A percentile compares a stretch with the other conserved stretches of the same genome.
These are phyloP conservation scores for Neophaeococcomyces aloes DNA, from an alignment of 2,329 filamentous ascomycete genomes.

Conservation along the genomic window DNA sequence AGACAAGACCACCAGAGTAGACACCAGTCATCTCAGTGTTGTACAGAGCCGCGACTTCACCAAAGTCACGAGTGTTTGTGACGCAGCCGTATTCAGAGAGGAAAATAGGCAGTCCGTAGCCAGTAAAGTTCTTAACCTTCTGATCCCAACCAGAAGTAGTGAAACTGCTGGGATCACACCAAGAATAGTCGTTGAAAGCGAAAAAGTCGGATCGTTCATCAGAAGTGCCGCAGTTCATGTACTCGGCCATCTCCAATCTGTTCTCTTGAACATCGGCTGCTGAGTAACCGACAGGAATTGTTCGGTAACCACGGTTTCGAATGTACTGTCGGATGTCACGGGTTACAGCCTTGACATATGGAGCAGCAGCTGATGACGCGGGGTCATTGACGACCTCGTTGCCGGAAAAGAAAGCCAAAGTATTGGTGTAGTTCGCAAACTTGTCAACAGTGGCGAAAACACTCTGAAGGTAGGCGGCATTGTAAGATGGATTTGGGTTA, in stretches of 20 bases:
- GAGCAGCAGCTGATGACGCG: constrained; percentile 54
- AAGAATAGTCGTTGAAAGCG: constrained; percentile 82
- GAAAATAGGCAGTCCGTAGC: constrained; percentile 84
- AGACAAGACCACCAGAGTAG: constrained; percentile 92
- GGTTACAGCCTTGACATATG: constrained; percentile 68
- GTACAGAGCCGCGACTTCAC: constrained; percentile 73
- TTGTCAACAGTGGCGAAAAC: constrained; percentile 81
- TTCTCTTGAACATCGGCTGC: constrained; percentile 74
- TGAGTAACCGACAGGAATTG: constrained; percentile 64
- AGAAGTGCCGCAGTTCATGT: constrained; percentile 87
- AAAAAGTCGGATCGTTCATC: constrained; percentile 81
- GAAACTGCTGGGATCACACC: constrained; percentile 65
- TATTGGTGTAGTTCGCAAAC: constrained; percentile 76
- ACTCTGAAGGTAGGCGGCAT: constrained; percentile 71
- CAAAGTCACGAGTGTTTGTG: constrained; percentile 69
- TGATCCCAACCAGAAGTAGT: constrained; percentile 65
- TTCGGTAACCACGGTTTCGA: constrained; percentile 49
- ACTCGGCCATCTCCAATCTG: constrained; percentile 73
- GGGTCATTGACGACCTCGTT: constrained; percentile 70
- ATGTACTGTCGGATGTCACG: constrained; percentile 68
- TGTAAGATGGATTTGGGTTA: constrained; percentile 67
- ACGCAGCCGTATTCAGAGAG: constrained; percentile 91
- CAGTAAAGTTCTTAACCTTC: constrained; percentile 78
- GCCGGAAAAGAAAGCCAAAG: constrained; percentile 72
- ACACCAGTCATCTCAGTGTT: constrained; percentile 69